Evolutionary conservation across 1,284 basidiomycete genomes (phyloP).

Genomic region (Rhodofomes roseus): DNA sequence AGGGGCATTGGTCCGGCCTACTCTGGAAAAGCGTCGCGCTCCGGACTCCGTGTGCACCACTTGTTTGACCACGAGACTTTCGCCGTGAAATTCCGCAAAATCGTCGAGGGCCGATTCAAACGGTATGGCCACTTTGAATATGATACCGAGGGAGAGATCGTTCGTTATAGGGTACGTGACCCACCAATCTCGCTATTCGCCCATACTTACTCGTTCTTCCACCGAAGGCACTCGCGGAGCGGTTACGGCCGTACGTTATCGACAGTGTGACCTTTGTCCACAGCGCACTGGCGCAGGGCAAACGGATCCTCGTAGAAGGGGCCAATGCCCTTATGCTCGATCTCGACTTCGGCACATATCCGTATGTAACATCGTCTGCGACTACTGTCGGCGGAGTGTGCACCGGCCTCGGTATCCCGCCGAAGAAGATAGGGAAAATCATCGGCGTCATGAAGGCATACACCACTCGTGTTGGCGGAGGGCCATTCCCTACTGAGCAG

Average conservation of each 20-base stretch:
- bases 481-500: constrained; percentile 97
- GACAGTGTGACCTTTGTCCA: constrained; percentile 89
- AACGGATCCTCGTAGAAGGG: constrained; percentile 90
- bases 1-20: constrained; percentile 99
- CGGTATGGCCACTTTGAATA: constrained; percentile 98
- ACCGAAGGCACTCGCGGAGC: constrained; percentile 73
- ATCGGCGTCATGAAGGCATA: constrained; percentile 98
- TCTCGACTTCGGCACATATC: constrained; percentile 97
- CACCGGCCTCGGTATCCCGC: constrained; percentile 94
- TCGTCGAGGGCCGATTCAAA: constrained; percentile 97
- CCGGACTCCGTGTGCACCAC: constrained; percentile 94
- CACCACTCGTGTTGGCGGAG: constrained; percentile 95
- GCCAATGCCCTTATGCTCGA: constrained; percentile 99
- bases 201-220: neutral
- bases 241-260: constrained; percentile 85
- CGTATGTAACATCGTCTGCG: constrained; percentile 92
- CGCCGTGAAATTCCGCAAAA: constrained; percentile 88
- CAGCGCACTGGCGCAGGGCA: constrained; percentile 70
- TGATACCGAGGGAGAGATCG: constrained; percentile 95
- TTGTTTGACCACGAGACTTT: constrained; percentile 89
- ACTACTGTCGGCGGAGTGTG: constrained; percentile 94
- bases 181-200: neutral
- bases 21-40: constrained; percentile 95
- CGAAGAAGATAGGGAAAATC: constrained; percentile 78
- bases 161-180: constrained; percentile 75